Evolutionary conservation across 106 monocot genomes (phyloP).

Genomic region (Platanthera zijinensis): DNA sequence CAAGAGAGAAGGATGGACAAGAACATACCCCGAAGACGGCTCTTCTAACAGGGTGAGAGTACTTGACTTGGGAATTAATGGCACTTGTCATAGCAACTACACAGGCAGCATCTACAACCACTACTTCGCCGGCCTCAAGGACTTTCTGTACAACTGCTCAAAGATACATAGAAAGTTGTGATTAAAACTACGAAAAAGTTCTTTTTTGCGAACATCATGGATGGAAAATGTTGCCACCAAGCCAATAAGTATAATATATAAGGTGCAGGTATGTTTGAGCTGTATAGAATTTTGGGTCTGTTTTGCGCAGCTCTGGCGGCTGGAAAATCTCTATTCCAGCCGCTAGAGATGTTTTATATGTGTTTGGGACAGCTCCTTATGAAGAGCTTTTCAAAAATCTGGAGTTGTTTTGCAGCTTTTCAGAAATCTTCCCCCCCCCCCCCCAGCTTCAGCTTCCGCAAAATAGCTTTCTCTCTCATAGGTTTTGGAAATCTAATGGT

Average conservation of each 20-base stretch:
- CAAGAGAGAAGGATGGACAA: not conserved
- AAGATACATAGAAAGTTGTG: not conserved
- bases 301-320: too few species aligned
- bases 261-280: too few species aligned
- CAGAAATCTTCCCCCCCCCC: too few species aligned
- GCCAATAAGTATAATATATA: not conserved
- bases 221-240: not conserved
- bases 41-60: conserved; percentile 56
- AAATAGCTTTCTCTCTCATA: too few species aligned
- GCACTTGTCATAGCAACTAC: conserved; percentile 72
- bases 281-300: too few species aligned
- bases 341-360: too few species aligned
- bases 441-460: too few species aligned
- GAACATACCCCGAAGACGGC: conserved; percentile 70
- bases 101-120: conserved; percentile 68
- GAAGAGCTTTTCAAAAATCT: too few species aligned
- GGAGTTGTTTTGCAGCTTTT: too few species aligned
- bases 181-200: not conserved
- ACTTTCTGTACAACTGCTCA: conserved; percentile 83
- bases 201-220: not conserved
- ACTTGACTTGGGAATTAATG: conserved; percentile 59
- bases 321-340: too few species aligned
- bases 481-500: too few species aligned
- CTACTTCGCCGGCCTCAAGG: conserved; percentile 62
- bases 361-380: too few species aligned